Evolutionary conservation across 192 early-diverging fungal species (phyloP).

Genomic region (Lunasporangiospora selenospora): DNA sequence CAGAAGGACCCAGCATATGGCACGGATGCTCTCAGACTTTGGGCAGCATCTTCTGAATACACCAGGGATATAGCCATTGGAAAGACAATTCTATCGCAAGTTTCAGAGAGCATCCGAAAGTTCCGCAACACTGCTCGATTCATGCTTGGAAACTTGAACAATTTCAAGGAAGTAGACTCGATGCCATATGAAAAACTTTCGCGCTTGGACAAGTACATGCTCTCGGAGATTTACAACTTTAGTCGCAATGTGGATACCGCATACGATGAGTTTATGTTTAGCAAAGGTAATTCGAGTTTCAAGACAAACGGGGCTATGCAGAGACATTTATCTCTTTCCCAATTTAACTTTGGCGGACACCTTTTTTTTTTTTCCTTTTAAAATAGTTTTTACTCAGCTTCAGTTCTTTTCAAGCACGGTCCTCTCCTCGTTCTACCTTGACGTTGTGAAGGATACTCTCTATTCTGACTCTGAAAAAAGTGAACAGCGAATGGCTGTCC

Average conservation of each 20-base stretch:
- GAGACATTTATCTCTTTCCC: not conserved
- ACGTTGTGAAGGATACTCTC: constrained; percentile 79
- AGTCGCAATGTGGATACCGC: constrained; percentile 57
- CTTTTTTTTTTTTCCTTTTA: not conserved
- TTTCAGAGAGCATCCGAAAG: constrained; percentile 75
- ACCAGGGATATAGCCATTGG: constrained; percentile 77
- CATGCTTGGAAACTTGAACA: constrained; percentile 77
- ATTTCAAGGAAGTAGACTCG: constrained; percentile 51
- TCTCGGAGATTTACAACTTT: constrained; percentile 72
- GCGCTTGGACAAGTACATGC: constrained; percentile 63
- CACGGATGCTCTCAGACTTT: constrained; percentile 74
- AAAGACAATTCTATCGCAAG: constrained; percentile 62
- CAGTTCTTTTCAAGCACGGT: constrained; percentile 71
- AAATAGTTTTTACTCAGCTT: constrained; percentile 62
- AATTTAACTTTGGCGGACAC: not conserved
- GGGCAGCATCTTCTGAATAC: constrained; percentile 80
- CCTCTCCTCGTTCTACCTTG: constrained; percentile 82
- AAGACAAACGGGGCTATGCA: not conserved
- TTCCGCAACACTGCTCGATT: constrained; percentile 78
- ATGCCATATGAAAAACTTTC: constrained; percentile 61
- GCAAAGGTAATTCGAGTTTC: constrained; percentile 50
- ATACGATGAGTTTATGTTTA: constrained; percentile 69
- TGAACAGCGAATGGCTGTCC: constrained; percentile 61
- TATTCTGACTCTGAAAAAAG: constrained; percentile 61
- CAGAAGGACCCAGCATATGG: constrained; percentile 77